Evolutionary conservation across 441 rosid species (phyloP), one percentile per base, ranked within the genome.

Genomic region (Rhodomyrtus psidioides): DNA sequence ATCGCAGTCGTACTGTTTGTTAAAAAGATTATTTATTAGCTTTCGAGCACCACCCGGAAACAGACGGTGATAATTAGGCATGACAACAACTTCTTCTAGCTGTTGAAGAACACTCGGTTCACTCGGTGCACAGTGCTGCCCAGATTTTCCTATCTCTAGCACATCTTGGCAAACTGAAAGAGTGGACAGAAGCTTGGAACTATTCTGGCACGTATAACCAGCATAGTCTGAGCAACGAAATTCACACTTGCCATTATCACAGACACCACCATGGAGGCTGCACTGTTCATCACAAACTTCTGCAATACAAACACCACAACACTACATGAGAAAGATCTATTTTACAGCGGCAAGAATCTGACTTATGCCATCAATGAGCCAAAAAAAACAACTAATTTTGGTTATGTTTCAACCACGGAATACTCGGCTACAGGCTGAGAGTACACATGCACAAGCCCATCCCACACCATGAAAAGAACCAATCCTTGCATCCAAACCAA

Each of bases 141-240:
- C 96, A 26, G 92, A 88, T 15, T 93, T 87, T 86, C 94, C 98
- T 84, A 90, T 93, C 92, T 94, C 93, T 84, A 97, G 88, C 83
- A 97, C 98, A 85, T 95, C 91, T 89, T 92, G 94, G 93, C 99
- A 97, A 49, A 93, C 98, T 19, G 97, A 91, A 82, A 97, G 95
- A 89, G 97, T 95, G 10, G 96, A 92, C 42, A 95, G 90, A 86
- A 97, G 95, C 30, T 88, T 88, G 82, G 98, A 95, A 94, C 98
- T 97, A 90, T 96, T 97, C 89, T 96, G 99, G 89, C 99, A 97
- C 46, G 98, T 93, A 87, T 97, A 97, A 86, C 99, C 99, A 6
- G 99, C 98, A 82, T 97, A 97, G 91, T 97, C 99, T 24, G 99
- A 97, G 95, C 99, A 98, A 55, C 99, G 98, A 85, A 98, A 98